These are phyloP conservation scores for Alternaria sp. DNA, from an alignment of 2,329 filamentous ascomycete genomes.

Conservation along the genomic window DNA sequence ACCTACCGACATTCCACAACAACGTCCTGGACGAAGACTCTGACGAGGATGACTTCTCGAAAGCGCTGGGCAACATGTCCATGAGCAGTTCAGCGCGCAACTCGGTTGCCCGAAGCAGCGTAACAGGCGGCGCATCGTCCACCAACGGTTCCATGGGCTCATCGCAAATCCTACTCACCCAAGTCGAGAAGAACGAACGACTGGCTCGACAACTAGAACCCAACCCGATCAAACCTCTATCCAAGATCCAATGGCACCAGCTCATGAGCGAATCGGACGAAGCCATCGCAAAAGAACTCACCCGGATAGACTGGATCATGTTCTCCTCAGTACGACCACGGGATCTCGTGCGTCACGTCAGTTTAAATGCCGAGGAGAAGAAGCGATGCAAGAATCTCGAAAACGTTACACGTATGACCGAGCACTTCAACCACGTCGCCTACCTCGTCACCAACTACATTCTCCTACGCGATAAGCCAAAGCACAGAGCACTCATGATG, in stretches of 20 bases:
- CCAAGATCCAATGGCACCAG: conserved; percentile 86
- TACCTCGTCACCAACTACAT: conserved; percentile 64
- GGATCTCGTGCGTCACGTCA: conserved; percentile 91
- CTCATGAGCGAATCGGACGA: conserved; percentile 89
- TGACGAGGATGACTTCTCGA: conserved; percentile 47
- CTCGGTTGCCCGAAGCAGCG: conserved; percentile 44
- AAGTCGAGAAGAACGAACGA: conserved; percentile 80
- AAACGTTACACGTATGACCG: conserved; percentile 93
- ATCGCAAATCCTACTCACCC: conserved; percentile 64
- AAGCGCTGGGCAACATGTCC: conserved; percentile 43
- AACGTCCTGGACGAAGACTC: conserved; percentile 53
- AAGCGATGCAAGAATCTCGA: conserved; percentile 78
- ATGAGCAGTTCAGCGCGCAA: conserved; percentile 37
- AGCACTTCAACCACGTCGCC: conserved; percentile 72
- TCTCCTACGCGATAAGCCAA: conserved; percentile 90
- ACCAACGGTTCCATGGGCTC: conserved; percentile 42
- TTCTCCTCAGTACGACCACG: conserved; percentile 93
- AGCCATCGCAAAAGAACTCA: conserved; percentile 88
- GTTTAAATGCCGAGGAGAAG: conserved; percentile 73
- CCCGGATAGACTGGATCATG: conserved; percentile 97
- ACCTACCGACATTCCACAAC: conserved; percentile 55
- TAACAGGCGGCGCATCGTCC: conserved; percentile 38
- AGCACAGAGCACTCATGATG: conserved; percentile 87
- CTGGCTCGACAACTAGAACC: conserved; percentile 78
- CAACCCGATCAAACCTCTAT: conserved; percentile 72